Base-by-base conservation (phyloP, 2,329 filamentous ascomycete species). In the Shiraia sp. region DNA sequence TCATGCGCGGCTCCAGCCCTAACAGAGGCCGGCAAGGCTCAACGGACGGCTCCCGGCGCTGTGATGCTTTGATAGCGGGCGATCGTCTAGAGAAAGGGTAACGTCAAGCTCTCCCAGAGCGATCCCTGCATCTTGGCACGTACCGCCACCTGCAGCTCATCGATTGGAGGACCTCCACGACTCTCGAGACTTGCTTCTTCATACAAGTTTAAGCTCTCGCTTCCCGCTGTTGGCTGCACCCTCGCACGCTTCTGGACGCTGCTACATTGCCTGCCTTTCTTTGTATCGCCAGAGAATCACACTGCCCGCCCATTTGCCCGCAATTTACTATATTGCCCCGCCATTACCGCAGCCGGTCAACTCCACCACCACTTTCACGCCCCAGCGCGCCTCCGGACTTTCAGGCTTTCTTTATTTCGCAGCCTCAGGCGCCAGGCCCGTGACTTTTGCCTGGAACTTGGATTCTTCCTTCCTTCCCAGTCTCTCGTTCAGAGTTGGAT, bases 91-190 rank as follows among this genome's bases (percentile, higher is more conserved):
- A 35, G 41, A 55, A 52, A 47, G 34, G 40, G 53, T 55, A 52
- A 58, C 40, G 46, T 36, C 32, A 37, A 45, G 39, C 41, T 39
- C 38, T 41, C 40, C 19, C 45, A 45, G 29, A 26, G 19, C n/a
- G 33, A 55, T 40, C 49, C 45, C 44, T 59, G 55, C 42, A 42
- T 22, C 56, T 56, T 54, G 56, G 56, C 55, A 47, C 29, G 44
- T 42, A 25, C 50, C 54, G 57, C 61, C 59, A 61, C 55, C 39
- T 53, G 43, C 54, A 51, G 42, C 51, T 36, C 46, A 34, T 50
- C 49, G 45, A 60, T 53, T 51, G 50, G 53, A 52, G 51, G 35
- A 35, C 43, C 32, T 45, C 48, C 53, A 53, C 53, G 45, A 57
- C 52, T 43, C 42, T 49, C 30, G 42, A 51, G 51, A 37, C 40